Evolutionary conservation across 2,329 filamentous ascomycete species (phyloP).

Genomic region (Cercospora zeae-maydis): DNA sequence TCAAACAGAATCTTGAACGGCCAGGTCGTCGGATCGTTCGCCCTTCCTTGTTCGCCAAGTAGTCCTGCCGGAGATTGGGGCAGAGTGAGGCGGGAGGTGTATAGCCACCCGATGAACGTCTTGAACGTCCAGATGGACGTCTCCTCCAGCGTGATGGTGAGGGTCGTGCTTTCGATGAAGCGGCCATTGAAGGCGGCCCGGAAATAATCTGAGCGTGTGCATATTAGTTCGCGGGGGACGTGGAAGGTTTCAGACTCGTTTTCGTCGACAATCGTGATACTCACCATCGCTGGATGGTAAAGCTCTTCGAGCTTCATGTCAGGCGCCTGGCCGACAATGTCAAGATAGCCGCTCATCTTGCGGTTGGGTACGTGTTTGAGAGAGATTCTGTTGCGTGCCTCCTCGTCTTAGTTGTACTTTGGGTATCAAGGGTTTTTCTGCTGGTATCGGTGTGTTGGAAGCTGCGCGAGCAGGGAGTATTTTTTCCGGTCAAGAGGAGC

Average conservation of each 20-base stretch:
- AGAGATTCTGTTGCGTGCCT: not conserved
- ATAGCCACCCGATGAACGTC: constrained; percentile 17
- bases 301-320: not conserved
- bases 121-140: constrained; percentile 12
- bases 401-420: not conserved
- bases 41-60: not conserved
- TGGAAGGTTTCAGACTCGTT: not conserved
- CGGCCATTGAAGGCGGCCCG: not conserved
- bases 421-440: no score
- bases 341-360: not conserved
- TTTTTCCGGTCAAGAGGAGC: no score
- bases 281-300: not conserved
- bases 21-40: constrained; percentile 12
- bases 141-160: not conserved
- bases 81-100: constrained; percentile 5
- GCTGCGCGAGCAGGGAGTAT: no score
- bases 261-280: not conserved
- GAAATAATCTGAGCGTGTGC: not conserved
- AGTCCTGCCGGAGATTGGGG: not conserved
- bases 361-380: not conserved
- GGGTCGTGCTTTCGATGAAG: not conserved
- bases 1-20: constrained; percentile 7
- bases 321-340: not conserved
- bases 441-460: no score
- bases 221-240: not conserved